These are phyloP conservation scores for Nemophila menziesii DNA, from an alignment of 257 asterid species.

Conservation along the genomic window DNA sequence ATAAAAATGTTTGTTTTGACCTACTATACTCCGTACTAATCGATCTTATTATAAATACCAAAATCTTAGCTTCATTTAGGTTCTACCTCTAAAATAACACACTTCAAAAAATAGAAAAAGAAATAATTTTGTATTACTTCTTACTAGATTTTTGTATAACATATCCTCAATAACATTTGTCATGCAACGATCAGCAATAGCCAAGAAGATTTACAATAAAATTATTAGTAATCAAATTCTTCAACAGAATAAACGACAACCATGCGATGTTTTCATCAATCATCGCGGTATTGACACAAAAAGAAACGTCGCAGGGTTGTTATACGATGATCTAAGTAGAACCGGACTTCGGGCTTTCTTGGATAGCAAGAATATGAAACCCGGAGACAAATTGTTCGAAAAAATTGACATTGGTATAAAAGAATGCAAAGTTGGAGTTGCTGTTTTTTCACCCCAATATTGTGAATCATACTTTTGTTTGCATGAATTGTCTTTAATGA, in stretches of 20 bases:
- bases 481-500: conserved; percentile 60
- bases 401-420: conserved; percentile 43
- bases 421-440: conserved; percentile 53
- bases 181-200: conserved; percentile 46
- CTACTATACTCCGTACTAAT: not conserved
- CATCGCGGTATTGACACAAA: conserved; percentile 80
- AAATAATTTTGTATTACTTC: conserved; percentile 1
- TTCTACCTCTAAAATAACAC: not conserved
- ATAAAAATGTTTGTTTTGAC: not conserved
- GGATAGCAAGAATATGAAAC: conserved; percentile 82
- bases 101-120: conserved; percentile 1
- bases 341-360: conserved; percentile 42
- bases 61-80: not conserved
- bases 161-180: too few relatives aligned
- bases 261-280: conserved; percentile 70
- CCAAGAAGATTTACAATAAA: conserved; percentile 19
- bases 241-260: not conserved
- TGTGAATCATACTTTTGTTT: conserved; percentile 68
- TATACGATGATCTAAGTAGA: conserved; percentile 41
- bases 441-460: conserved; percentile 65
- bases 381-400: conserved; percentile 66
- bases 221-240: conserved; percentile 11
- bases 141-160: too few relatives aligned
- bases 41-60: conserved; percentile 29
- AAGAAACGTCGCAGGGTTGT: conserved; percentile 57